Evolutionary conservation across 345 rosid genomes (phyloP), one percentile per base, ranked within the genome.

Genomic region (Iberis pinnata): DNA sequence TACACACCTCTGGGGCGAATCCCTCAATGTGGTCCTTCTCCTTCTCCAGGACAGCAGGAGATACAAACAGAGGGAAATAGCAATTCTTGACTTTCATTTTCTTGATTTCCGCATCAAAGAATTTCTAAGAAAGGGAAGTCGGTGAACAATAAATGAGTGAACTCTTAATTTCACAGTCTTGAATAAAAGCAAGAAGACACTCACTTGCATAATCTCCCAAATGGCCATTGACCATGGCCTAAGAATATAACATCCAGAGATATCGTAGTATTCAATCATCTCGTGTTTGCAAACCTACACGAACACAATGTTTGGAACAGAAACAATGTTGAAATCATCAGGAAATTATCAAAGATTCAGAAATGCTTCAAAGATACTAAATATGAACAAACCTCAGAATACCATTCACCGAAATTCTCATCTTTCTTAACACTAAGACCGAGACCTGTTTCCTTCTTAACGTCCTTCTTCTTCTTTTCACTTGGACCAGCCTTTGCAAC

Each of bases 141-240:
- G 45, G 15, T 1, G 29, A 48, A 19, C n/a, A n/a, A 18, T 10
- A 3, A 67, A 54, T 9, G 43, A 36, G n/a, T 53, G 19, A 7
- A 40, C n/a, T 18, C 31, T 7, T 6, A 0, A 41, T 16, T 6
- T 20, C 8, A 7, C 15, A 27, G 33, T 13, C 26, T 24, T 17
- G 42, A 36, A 29, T 9, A 29, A 29, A 36, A 17, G 40, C 2
- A n/a, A 1, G 25, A 51, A 13, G 37, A 18, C 33, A 78, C 89
- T 79, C 61, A 88, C 96, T 18, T 88, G 98, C 90, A 92, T 76
- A 69, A 53, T 74, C 72, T 92, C 95, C 98, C 98, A 92, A 68
- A 92, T 80, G 4, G 86, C 59, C 86, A 92, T 92, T 40, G 98
- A 76, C 95, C 98, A 92, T 37, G 97, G 95, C 86, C 97, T 78